phyloP scores from a whole-genome alignment of 768 basidiomycete genomes.

The Lactarius pseudohatsudake region DNA sequence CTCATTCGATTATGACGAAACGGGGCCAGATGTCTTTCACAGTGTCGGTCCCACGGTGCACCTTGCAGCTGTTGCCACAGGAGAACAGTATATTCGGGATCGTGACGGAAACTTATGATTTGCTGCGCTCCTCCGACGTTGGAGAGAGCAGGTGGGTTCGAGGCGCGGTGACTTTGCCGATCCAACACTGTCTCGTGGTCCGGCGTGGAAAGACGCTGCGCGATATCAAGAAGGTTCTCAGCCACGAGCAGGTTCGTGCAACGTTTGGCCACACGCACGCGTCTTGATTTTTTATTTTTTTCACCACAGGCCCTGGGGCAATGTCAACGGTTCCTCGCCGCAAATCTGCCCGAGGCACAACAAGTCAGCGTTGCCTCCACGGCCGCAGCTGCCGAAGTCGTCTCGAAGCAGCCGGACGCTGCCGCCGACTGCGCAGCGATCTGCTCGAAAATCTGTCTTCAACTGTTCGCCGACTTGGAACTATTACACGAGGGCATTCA shows the following conservation, averaged over 20 bases:
- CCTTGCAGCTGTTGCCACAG: conserved; percentile 71
- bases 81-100: conserved; percentile 77
- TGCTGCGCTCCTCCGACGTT: conserved; percentile 45
- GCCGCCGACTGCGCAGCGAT: conserved; percentile 61
- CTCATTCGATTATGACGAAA: background rate
- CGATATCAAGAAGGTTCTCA: conserved; percentile 60
- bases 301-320: conserved; percentile 68
- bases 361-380: conserved; percentile 67
- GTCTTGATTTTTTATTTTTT: background rate
- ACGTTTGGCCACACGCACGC: background rate
- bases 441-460: conserved; percentile 64
- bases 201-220: conserved; percentile 54
- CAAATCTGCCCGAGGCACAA: conserved; percentile 51
- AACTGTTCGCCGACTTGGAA: conserved; percentile 60
- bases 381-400: conserved; percentile 60
- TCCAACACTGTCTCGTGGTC: conserved; percentile 71
- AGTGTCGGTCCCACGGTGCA: conserved; percentile 46
- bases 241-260: conserved; percentile 73
- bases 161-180: conserved; percentile 57
- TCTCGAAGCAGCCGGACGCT: conserved; percentile 43
- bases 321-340: conserved; percentile 60
- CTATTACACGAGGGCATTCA: conserved; percentile 65
- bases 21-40: conserved; percentile 57
- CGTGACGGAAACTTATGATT: conserved; percentile 74
- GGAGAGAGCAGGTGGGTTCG: conserved; percentile 51